Evolutionary conservation across 495 filamentous ascomycete genomes (phyloP), one percentile per base, ranked within the genome.

Genomic region (Daldinia bambusicola): DNA sequence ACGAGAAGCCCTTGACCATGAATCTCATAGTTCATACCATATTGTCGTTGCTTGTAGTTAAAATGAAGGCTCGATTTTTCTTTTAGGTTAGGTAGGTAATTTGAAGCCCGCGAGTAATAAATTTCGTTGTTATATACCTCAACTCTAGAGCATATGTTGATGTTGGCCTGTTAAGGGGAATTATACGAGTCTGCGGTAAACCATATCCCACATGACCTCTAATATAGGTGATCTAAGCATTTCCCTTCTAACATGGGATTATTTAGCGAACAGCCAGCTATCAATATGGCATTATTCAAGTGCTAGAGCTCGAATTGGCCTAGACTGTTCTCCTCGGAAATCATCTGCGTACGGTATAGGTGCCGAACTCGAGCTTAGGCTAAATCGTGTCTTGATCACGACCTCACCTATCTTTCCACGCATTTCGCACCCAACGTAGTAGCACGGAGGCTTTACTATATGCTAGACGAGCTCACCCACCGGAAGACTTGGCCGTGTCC

Each of bases 351-450:
- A 45, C 1, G 34, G 61, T 48, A 36, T 26, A 59, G 41, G 51
- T 67, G 59, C 63, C 63, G 63, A n/a, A 20, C 0, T 8, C 22
- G 40, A 63, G 20, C 61, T 67, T 67, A 71, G 69, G 69, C 69
- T 71, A 71, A 71, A 71, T 71, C 10, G n/a, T 22, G 13, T 48
- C 57, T 59, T 7, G 18, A 52, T 52, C 51, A 18, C 50, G 34
- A 30, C 34, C 57, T 66, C 9, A 61, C 30, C 36, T 32, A 9
- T 16, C 18, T 20, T 20, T n/a, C 36, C 22, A 61, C 32, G 4
- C 12, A 36, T 61, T 26, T n/a, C 18, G 18, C 50, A 62, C 41
- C 51, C 57, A 50, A 66, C 36, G 31, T n/a, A 57, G 62, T 30
- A 70, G 30, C 22, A 34, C 52, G 58, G 63, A 63, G 45, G 53